Base-by-base conservation (phyloP, 192 early-diverging fungal genomes). In the Coemansia sp. region DNA sequence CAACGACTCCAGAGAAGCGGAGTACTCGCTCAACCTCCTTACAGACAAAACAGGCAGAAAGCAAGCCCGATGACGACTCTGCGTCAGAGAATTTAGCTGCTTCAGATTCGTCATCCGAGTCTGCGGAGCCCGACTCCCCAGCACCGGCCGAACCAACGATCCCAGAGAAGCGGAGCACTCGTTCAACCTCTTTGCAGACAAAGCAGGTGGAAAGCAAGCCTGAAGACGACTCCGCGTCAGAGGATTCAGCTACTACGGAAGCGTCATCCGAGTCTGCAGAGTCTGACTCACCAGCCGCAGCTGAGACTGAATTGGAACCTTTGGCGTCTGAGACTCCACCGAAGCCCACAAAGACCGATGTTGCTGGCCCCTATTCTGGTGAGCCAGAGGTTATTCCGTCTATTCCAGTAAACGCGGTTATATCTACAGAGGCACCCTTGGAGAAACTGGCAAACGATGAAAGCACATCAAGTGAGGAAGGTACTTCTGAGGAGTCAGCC, bases 391-490 rank as follows among this genome's bases (percentile, higher is more conserved):
- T 9, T 44, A 44, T 2, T 4, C 0, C 15, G 3, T n/a, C 40
- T 9, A n/a, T 44, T 0, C 40, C 40, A 5, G 40, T n/a, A 44
- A 44, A 14, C 40, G 15, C 12, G 15, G 40, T n/a, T 44, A 14
- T n/a, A 44, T 44, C 40, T n/a, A n/a, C 40, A 0, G 40, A 44
- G n/a, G 40, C 40, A n/a, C 11, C 40, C 40, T 44, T 9, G 14
- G 15, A n/a, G 40, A n/a, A 44, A 44, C 14, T n/a, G 4, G 1
- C 40, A 44, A 15, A 12, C 15, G 40, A 44, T 44, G 40, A 4
- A 34, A 34, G 31, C 31, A 34, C 6, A n/a, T 66, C 57, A 6
- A 51, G 60, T 11, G 60, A 50, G 19, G 47, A 49, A 2, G 60
- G 53, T 10, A 52, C 20, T 6, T 31, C 12, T 22, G 48, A 63